Conservation (phyloP, 2,329 filamentous ascomycete species). For the Pezicula radicicola region DNA sequence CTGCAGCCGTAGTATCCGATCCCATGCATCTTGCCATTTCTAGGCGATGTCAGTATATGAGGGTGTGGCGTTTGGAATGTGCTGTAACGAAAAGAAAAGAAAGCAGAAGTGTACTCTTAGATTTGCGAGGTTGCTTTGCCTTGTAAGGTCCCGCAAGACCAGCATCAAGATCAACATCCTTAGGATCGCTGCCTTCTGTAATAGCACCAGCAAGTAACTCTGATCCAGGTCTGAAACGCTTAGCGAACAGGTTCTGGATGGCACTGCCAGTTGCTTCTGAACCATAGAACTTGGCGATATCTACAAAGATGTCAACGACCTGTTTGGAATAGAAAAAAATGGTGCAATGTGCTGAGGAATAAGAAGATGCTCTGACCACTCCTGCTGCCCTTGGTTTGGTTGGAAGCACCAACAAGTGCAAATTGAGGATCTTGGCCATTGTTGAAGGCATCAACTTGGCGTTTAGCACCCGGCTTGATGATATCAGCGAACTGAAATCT, state of each 20-base stretch:
- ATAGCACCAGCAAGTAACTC: slow-evolving; percentile 5
- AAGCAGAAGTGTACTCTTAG: background rate
- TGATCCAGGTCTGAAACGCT: slow-evolving; percentile 2
- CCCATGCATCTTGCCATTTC: slow-evolving; percentile 20
- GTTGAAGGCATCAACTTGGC: too few relatives aligned
- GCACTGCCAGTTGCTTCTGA: slow-evolving; percentile 45
- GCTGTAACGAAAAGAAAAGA: background rate
- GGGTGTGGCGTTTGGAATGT: background rate
- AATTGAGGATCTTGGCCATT: too few relatives aligned
- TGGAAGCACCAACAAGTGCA: too few relatives aligned
- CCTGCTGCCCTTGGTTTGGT: too few relatives aligned
- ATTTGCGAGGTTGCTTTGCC: too few relatives aligned
- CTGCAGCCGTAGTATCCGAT: slow-evolving; percentile 17
- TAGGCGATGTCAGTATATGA: slow-evolving; percentile 7
- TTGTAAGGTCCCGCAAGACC: too few relatives aligned
- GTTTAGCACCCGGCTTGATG: too few relatives aligned
- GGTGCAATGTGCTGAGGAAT: too few relatives aligned
- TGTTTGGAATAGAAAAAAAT: too few relatives aligned
- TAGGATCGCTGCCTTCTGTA: slow-evolving; percentile 5
- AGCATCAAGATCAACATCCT: slow-evolving; percentile 1
- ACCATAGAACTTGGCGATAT: slow-evolving; percentile 41
- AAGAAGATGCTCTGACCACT: too few relatives aligned
- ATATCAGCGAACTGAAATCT: too few relatives aligned
- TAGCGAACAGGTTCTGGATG: slow-evolving; percentile 46
- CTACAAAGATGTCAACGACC: too few relatives aligned